phyloP scores from a whole-genome alignment of 495 filamentous ascomycete genomes.

The Bathelium albidoporum region DNA sequence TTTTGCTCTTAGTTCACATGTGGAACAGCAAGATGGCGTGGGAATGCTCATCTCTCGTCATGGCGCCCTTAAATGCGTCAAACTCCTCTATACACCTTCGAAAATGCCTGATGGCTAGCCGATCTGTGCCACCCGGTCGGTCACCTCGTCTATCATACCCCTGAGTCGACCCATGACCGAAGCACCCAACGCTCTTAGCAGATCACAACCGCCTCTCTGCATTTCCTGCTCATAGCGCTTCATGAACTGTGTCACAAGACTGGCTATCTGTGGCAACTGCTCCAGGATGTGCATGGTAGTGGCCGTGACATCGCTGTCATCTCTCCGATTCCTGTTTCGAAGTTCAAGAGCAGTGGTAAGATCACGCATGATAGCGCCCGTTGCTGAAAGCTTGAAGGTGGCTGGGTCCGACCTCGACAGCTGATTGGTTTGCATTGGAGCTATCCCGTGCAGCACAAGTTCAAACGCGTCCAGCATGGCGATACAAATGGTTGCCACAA shows the following conservation, averaged over 20 bases:
- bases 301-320: not conserved
- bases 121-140: not conserved
- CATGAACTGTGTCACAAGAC: conserved; percentile 12
- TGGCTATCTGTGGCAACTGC: conserved; percentile 13
- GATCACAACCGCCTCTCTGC: not conserved
- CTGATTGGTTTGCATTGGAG: not conserved
- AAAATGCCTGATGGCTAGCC: not conserved
- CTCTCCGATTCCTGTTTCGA: not conserved
- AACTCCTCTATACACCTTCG: not conserved
- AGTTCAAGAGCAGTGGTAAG: not conserved
- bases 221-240: conserved; percentile 9
- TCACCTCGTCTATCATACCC: not conserved
- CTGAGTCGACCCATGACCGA: not conserved
- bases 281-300: conserved; percentile 7
- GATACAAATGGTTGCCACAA: conserved; percentile 8
- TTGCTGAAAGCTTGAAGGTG: not conserved
- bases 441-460: conserved; percentile 1
- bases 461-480: conserved; percentile 11
- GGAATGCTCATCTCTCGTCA: not conserved
- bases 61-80: not conserved
- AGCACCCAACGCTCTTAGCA: not conserved
- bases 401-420: not conserved
- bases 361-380: not conserved
- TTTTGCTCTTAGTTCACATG: not conserved
- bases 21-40: not conserved